Conservation (phyloP, 495 filamentous ascomycete genomes). For the Penicillium subrubescens region DNA sequence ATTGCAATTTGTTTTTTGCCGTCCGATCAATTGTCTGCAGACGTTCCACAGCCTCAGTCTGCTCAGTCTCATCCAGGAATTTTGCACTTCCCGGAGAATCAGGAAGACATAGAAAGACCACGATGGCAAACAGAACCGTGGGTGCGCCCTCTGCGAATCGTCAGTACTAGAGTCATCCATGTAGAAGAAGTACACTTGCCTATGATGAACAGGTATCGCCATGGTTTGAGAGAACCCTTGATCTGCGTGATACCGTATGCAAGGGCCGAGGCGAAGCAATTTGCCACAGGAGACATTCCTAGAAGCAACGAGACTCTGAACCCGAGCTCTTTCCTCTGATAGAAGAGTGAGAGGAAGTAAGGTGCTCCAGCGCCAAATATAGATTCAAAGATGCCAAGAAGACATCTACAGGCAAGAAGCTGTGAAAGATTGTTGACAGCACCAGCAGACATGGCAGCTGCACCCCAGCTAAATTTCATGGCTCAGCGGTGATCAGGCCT, state of each 20-base stretch:
- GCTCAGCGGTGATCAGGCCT: neutral
- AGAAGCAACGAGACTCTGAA: constrained; percentile 68
- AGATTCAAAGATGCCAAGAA: constrained; percentile 61
- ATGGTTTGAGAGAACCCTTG: constrained; percentile 24
- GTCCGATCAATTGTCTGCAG: constrained; percentile 29
- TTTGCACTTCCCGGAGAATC: constrained; percentile 65
- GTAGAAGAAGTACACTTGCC: constrained; percentile 12
- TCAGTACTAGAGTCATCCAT: constrained; percentile 38
- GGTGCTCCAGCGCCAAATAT: constrained; percentile 64
- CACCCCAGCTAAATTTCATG: constrained; percentile 36
- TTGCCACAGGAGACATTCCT: constrained; percentile 71
- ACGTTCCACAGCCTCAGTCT: constrained; percentile 28
- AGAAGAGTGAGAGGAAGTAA: constrained; percentile 74
- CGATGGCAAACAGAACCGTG: constrained; percentile 59
- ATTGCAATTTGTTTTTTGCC: constrained; percentile 23
- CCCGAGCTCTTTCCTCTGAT: constrained; percentile 69
- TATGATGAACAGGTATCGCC: constrained; percentile 35
- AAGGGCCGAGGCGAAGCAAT: constrained; percentile 71
- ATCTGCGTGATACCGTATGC: constrained; percentile 70
- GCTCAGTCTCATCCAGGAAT: constrained; percentile 66
- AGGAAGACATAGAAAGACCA: constrained; percentile 65
- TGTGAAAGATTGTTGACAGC: constrained; percentile 54
- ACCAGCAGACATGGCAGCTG: constrained; percentile 55
- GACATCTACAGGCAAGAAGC: constrained; percentile 59
- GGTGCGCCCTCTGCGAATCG: constrained; percentile 68